Evolutionary conservation across 2,329 filamentous ascomycete species (phyloP).

Genomic region (Fusarium sororula): DNA sequence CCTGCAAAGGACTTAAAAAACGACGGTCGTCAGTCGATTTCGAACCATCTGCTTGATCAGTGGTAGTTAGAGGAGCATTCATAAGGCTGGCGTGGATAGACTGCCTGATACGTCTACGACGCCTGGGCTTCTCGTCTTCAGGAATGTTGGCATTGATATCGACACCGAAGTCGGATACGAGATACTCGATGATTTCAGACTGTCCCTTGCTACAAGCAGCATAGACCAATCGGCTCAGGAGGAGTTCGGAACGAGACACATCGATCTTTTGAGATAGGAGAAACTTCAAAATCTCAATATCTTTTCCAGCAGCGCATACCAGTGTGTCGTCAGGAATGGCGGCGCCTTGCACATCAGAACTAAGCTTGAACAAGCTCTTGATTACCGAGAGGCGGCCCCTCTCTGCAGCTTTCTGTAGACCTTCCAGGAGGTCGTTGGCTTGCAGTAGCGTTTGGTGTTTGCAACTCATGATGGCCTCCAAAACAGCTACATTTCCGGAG

Average conservation of each 20-base stretch:
- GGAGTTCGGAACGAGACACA: rapidly evolving
- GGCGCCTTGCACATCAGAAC: background rate
- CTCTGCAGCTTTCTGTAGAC: background rate
- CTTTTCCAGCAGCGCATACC: background rate
- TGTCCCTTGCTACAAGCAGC: background rate
- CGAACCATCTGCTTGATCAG: background rate
- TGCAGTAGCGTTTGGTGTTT: background rate
- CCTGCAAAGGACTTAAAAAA: background rate
- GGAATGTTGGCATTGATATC: background rate
- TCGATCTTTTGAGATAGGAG: background rate
- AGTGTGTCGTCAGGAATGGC: background rate
- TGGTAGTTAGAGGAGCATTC: no score
- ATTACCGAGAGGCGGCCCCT: background rate
- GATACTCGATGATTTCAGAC: background rate
- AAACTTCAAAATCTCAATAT: background rate
- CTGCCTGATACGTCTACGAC: background rate
- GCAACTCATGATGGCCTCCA: background rate
- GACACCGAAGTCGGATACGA: background rate
- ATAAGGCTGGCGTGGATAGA: no score
- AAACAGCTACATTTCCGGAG: background rate
- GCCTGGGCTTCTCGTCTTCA: background rate
- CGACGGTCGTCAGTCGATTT: rapidly evolving
- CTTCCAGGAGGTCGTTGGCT: background rate
- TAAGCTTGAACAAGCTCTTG: background rate
- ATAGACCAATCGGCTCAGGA: background rate